Evolutionary conservation across 2,329 filamentous ascomycete genomes (phyloP).

Genomic region (Fusarium sp.): DNA sequence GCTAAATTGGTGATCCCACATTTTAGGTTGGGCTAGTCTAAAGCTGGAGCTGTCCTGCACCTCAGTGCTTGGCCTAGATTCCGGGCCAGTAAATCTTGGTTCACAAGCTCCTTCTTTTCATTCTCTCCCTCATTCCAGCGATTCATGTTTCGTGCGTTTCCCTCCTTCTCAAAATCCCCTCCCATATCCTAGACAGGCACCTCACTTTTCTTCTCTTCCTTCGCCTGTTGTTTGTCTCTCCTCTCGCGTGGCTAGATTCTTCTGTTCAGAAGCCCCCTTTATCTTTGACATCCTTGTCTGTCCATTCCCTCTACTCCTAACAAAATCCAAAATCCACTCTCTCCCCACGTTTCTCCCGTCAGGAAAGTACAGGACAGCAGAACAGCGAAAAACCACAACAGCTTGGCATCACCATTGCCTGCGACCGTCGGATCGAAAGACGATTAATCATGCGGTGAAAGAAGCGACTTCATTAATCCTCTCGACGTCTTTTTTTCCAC

Average conservation of each 20-base stretch:
- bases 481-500: constrained; percentile 7
- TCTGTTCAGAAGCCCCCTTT: constrained; percentile 23
- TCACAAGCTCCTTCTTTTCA: constrained; percentile 17
- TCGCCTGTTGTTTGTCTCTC: background rate
- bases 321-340: constrained; percentile 19
- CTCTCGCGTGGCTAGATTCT: background rate
- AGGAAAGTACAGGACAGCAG: constrained; percentile 12
- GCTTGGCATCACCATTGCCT: constrained; percentile 30
- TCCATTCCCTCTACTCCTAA: constrained; percentile 33
- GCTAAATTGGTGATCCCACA: constrained; percentile 45
- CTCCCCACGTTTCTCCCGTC: constrained; percentile 32
- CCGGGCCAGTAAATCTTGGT: constrained; percentile 15
- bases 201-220: constrained; percentile 4
- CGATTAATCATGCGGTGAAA: constrained; percentile 35
- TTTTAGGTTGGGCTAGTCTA: constrained; percentile 30
- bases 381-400: constrained; percentile 9
- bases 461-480: constrained; percentile 19
- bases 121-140: constrained; percentile 36
- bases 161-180: constrained; percentile 6
- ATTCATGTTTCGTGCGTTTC: constrained; percentile 19
- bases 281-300: constrained; percentile 43
- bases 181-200: background rate
- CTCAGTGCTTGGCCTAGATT: constrained; percentile 5
- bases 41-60: constrained; percentile 25
- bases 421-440: constrained; percentile 14